Conservation (phyloP, 2,329 filamentous ascomycete genomes). For the Fusarium sp. region DNA sequence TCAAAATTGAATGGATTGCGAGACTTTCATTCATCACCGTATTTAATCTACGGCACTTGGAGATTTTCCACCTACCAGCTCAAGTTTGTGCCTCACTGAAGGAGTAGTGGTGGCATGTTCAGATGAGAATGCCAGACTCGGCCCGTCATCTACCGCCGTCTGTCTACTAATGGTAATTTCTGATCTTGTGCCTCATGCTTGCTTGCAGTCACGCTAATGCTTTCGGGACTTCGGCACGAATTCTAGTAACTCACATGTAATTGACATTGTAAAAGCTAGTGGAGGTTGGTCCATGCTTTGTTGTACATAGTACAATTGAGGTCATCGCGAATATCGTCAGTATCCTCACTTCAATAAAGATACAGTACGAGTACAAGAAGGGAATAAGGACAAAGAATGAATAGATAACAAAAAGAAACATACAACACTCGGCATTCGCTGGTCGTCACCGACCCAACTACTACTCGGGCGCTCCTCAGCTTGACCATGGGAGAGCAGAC, state of each 20-base stretch:
- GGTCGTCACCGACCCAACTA: conserved; percentile 14
- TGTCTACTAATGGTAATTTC: neutral
- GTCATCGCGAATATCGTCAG: too few species aligned
- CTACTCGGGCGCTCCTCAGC: conserved; percentile 7
- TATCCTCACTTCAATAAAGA: too few species aligned
- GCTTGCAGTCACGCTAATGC: neutral
- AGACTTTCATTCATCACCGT: neutral
- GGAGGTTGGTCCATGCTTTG: too few species aligned
- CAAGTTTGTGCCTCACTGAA: neutral
- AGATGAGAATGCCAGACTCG: neutral
- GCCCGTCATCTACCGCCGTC: neutral
- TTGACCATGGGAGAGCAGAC: conserved; percentile 6
- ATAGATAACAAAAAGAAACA: neutral
- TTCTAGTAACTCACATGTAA: neutral
- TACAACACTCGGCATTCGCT: conserved; percentile 12
- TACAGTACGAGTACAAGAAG: too few species aligned
- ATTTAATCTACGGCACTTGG: neutral
- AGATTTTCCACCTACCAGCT: conserved; percentile 8
- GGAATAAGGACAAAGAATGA: neutral
- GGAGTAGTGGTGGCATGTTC: neutral
- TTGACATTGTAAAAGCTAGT: too few species aligned
- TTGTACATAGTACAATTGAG: too few species aligned
- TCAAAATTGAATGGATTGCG: neutral
- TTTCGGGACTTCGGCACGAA: neutral
- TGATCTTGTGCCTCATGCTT: neutral